Percentiles rank a stretch among this genome's conserved stretches.
These are phyloP conservation scores for Rhodotorula kratochvilovae DNA, from an alignment of 768 basidiomycete genomes.

Conservation along the genomic window DNA sequence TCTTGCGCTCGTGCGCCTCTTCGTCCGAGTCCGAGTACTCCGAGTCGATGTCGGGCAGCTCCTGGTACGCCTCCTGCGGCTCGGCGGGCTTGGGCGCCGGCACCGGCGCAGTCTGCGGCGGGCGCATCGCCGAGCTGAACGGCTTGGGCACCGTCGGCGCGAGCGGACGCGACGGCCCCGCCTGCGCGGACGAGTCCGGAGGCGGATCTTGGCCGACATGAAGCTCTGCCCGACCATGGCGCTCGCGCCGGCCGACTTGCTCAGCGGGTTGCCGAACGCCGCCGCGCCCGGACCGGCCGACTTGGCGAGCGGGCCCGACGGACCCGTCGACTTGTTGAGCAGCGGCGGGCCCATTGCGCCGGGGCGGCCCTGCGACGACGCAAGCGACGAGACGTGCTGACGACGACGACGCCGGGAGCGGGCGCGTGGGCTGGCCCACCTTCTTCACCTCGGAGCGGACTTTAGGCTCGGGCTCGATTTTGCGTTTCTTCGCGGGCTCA, in stretches of 20 bases:
- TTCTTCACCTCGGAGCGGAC: conserved; percentile 63
- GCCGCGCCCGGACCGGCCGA: conserved; percentile 6
- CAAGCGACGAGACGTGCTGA: conserved; percentile 21
- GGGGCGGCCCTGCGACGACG: conserved; percentile 8
- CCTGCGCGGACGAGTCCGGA: conserved; percentile 44
- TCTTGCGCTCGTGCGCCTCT: conserved; percentile 69
- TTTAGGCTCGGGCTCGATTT: conserved; percentile 55
- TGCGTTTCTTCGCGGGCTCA: conserved; percentile 67
- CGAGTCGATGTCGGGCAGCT: conserved; percentile 89
- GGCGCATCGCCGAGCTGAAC: conserved; percentile 7
- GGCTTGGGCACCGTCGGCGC: conserved; percentile 56
- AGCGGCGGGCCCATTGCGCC: conserved; percentile 50
- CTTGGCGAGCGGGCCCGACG: conserved; percentile 14
- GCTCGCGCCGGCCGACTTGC: conserved; percentile 54
- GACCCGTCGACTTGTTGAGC: conserved; percentile 21
- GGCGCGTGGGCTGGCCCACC: conserved; percentile 48
- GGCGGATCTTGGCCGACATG: conserved; percentile 31
- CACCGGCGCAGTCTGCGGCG: not conserved
- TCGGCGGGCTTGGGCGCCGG: conserved; percentile 13
- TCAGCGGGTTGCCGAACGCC: conserved; percentile 2
- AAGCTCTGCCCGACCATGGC: conserved; percentile 55
- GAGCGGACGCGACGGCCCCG: conserved; percentile 46
- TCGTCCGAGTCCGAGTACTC: conserved; percentile 97
- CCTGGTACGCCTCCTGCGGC: conserved; percentile 51
- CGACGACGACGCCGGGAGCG: conserved; percentile 12